Evolutionary conservation across 2,329 filamentous ascomycete species (phyloP).

Genomic region (Phaeoacremonium minimum): DNA sequence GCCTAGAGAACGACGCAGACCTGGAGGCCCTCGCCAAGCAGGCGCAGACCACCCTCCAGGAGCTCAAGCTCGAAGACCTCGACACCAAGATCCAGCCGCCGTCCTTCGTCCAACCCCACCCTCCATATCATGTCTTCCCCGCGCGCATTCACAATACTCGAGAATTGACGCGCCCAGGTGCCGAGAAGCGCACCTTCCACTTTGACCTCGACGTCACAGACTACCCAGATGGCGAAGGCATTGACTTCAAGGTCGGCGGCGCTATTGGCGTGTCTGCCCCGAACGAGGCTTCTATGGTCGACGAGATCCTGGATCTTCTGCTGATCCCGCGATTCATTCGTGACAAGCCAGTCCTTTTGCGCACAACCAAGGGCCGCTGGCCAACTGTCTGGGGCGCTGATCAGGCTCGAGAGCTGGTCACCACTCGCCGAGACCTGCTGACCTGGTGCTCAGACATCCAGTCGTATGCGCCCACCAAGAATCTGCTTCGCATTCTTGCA

Average conservation of each 20-base stretch:
- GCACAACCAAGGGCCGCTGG: conserved; percentile 81
- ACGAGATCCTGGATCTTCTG: conserved; percentile 79
- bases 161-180: conserved; percentile 81
- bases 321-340: conserved; percentile 77
- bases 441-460: conserved; percentile 96
- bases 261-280: conserved; percentile 91
- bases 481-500: conserved; percentile 76
- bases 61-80: conserved; percentile 32
- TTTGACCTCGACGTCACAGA: conserved; percentile 96
- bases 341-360: conserved; percentile 76
- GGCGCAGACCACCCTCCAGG: conserved; percentile 15
- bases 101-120: conserved; percentile 87
- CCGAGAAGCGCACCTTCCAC: conserved; percentile 95
- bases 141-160: conserved; percentile 82
- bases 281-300: conserved; percentile 72
- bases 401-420: conserved; percentile 75
- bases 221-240: conserved; percentile 74
- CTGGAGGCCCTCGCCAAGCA: conserved; percentile 16
- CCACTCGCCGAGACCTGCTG: conserved; percentile 84
- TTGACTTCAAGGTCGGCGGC: conserved; percentile 94
- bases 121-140: conserved; percentile 85
- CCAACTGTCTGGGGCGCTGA: conserved; percentile 98
- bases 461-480: conserved; percentile 87
- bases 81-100: conserved; percentile 71
- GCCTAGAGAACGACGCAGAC: conserved; percentile 33